phyloP scores from a whole-genome alignment of 2,329 filamentous ascomycete genomes.

The Aspergillus latus region DNA sequence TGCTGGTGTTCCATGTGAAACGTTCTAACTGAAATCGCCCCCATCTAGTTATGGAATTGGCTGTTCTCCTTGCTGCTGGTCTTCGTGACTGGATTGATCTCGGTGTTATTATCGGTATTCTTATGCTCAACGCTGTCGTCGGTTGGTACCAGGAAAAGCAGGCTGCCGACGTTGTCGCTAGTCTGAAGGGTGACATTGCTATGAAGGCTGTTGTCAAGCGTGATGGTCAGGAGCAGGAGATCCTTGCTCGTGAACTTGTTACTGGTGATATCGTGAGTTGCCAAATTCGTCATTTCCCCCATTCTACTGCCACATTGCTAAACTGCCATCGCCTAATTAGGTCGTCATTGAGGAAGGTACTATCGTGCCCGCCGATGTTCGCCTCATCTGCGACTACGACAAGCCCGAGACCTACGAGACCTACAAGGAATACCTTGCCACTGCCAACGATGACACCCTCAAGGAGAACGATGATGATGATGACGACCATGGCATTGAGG shows the following conservation, averaged over 20 bases:
- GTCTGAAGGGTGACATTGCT: constrained; percentile 74
- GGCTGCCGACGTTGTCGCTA: constrained; percentile 72
- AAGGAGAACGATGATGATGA: constrained; percentile 60
- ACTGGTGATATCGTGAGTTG: constrained; percentile 69
- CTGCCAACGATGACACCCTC: constrained; percentile 60
- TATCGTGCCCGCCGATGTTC: constrained; percentile 68
- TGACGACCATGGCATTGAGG: constrained; percentile 53
- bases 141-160: constrained; percentile 83
- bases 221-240: constrained; percentile 65
- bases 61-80: constrained; percentile 71
- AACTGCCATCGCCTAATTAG: constrained; percentile 33
- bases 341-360: constrained; percentile 70
- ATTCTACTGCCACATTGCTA: not conserved
- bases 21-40: constrained; percentile 1
- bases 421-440: constrained; percentile 65
- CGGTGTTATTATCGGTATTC: constrained; percentile 74
- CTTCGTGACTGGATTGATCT: constrained; percentile 75
- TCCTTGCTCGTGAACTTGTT: constrained; percentile 70
- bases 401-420: constrained; percentile 65
- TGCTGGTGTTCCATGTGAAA: not conserved
- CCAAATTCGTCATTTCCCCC: not conserved
- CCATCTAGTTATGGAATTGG: constrained; percentile 66
- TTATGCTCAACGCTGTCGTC: constrained; percentile 71
- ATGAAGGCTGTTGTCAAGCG: constrained; percentile 70
- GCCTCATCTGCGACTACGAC: constrained; percentile 71